These are phyloP conservation scores for Leishmania braziliensis DNA, from an alignment of 208 protist species.

Conservation along the genomic window DNA sequence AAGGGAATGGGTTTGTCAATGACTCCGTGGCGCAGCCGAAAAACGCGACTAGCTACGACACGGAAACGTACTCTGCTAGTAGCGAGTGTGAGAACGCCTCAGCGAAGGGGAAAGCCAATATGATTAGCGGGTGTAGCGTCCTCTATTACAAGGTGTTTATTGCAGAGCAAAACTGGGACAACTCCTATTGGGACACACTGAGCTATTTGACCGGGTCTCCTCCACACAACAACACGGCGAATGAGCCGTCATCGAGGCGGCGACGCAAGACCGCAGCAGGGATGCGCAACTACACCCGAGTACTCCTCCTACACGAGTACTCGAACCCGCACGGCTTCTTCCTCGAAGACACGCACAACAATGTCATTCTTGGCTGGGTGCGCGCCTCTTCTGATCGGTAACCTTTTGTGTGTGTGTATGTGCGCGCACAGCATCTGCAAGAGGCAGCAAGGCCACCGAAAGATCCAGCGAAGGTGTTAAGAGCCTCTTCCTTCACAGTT, in stretches of 20 bases:
- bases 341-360: constrained; percentile 45
- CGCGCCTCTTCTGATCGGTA: constrained; percentile 17
- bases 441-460: too few relatives aligned
- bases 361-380: constrained; percentile 50
- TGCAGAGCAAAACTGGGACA: constrained; percentile 76
- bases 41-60: background rate
- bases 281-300: constrained; percentile 32
- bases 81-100: background rate
- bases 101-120: background rate
- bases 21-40: background rate
- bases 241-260: background rate
- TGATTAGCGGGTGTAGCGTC: background rate
- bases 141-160: constrained; percentile 54
- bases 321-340: constrained; percentile 34
- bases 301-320: constrained; percentile 47
- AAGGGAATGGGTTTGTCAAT: background rate
- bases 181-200: constrained; percentile 40
- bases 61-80: background rate
- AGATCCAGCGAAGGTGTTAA: too few relatives aligned
- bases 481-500: background rate
- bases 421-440: background rate
- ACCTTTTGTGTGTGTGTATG: background rate
- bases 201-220: constrained; percentile 16
- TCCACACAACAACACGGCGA: background rate
- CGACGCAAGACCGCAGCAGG: background rate